phyloP scores from a whole-genome alignment of 2,329 filamentous ascomycete genomes.

The Elsinoe batatas region DNA sequence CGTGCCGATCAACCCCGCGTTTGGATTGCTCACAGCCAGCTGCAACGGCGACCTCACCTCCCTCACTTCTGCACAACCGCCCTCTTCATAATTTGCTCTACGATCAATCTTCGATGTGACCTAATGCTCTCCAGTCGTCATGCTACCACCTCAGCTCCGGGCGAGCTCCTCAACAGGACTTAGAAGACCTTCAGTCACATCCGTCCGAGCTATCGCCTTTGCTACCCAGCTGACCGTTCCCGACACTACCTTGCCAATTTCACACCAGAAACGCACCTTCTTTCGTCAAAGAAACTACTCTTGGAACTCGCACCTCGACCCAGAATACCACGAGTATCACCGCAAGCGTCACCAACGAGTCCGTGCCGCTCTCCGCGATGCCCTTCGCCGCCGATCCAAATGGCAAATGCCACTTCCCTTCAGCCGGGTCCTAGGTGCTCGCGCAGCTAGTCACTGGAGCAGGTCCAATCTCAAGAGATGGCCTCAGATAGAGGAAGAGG shows the following conservation, averaged over 20 bases:
- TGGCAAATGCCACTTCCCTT: constrained; percentile 23
- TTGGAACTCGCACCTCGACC: constrained; percentile 25
- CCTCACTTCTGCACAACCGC: background rate
- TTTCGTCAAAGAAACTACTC: constrained; percentile 20
- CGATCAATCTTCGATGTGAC: background rate
- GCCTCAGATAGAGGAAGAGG: constrained; percentile 15
- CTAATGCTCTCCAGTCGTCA: constrained; percentile 15
- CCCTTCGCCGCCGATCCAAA: constrained; percentile 22
- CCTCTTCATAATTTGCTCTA: background rate
- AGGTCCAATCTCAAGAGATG: constrained; percentile 18
- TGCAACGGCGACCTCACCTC: background rate
- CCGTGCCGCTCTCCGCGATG: constrained; percentile 20
- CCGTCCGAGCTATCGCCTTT: constrained; percentile 13
- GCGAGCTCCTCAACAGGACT: background rate
- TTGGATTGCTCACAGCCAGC: background rate
- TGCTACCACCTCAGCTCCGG: constrained; percentile 23
- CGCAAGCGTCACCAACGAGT: constrained; percentile 21
- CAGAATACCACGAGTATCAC: constrained; percentile 23
- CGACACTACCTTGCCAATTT: background rate
- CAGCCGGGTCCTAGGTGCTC: constrained; percentile 23
- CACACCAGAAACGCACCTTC: constrained; percentile 19
- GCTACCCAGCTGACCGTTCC: constrained; percentile 13
- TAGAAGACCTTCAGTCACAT: constrained; percentile 14
- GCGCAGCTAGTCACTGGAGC: constrained; percentile 23
- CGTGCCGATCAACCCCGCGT: constrained; percentile 2